These are phyloP conservation scores for Scenedesmus sp. DNA, from an alignment of 163 green algal genomes.

Conservation along the genomic window DNA sequence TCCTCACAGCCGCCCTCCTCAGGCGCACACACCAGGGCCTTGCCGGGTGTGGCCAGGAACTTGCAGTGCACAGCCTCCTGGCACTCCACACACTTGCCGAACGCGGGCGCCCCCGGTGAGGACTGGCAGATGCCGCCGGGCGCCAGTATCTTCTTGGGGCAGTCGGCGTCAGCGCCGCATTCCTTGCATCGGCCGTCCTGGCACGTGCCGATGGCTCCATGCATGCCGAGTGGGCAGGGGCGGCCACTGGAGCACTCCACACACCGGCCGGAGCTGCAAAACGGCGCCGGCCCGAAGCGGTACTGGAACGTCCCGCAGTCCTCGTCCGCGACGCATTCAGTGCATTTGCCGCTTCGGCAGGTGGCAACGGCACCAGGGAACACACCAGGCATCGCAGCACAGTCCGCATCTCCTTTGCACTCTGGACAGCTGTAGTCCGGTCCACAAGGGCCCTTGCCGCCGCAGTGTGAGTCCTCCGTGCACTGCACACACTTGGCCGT, in stretches of 20 bases:
- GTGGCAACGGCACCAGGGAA: neutral
- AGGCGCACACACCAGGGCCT: neutral
- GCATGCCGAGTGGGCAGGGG: neutral
- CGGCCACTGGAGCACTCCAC: neutral
- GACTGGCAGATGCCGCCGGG: neutral
- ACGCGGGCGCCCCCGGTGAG: neutral
- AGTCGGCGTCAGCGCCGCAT: neutral
- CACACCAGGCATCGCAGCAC: neutral
- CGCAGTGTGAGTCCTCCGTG: neutral
- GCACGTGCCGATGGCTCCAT: neutral
- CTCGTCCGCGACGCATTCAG: neutral
- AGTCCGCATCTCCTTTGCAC: neutral
- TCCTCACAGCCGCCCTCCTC: neutral
- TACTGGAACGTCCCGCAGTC: neutral
- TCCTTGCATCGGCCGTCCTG: neutral
- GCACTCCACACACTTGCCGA: constrained; percentile 9
- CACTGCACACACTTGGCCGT: neutral
- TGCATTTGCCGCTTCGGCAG: neutral
- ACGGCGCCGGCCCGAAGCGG: neutral
- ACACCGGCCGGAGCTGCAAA: neutral
- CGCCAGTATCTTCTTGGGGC: neutral
- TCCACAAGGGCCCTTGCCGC: neutral
- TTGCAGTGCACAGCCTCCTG: neutral
- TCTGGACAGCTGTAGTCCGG: neutral
- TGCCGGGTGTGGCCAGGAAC: neutral